Evolutionary conservation across 2,329 filamentous ascomycete genomes (phyloP).

Genomic region (Colletotrichum trifolii): DNA sequence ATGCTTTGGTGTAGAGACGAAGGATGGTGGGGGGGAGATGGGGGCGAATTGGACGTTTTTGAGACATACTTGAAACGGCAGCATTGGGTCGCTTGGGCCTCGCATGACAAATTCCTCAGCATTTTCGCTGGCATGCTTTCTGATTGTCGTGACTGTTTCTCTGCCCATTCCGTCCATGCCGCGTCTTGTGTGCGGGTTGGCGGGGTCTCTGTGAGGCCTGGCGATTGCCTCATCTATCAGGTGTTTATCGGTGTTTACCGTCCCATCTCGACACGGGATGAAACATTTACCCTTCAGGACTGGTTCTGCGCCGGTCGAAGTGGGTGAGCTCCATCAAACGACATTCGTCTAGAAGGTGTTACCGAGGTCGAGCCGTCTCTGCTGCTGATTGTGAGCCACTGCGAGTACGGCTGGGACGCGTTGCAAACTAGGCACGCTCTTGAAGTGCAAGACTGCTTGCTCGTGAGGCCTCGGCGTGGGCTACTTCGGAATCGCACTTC

Average conservation of each 20-base stretch:
- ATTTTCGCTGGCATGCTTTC: conserved; percentile 5
- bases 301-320: neutral
- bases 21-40: conserved; percentile 1
- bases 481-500: no score
- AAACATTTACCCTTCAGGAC: conserved; percentile 24
- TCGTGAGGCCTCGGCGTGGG: no score
- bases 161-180: neutral
- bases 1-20: neutral
- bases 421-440: no score
- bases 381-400: no score
- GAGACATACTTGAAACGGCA: conserved; percentile 37
- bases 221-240: conserved; percentile 28
- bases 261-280: conserved; percentile 33
- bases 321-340: conserved; percentile 16
- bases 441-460: no score
- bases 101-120: conserved; percentile 34
- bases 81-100: conserved; percentile 21
- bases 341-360: conserved; percentile 11
- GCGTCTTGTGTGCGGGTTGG: neutral
- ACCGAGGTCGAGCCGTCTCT: neutral
- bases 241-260: conserved; percentile 34
- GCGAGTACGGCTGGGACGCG: no score
- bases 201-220: neutral
- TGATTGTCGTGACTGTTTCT: neutral
- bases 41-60: conserved; percentile 10